phyloP scores from a whole-genome alignment of 495 filamentous ascomycete genomes.

The Aspergillus saccharolyticus region DNA sequence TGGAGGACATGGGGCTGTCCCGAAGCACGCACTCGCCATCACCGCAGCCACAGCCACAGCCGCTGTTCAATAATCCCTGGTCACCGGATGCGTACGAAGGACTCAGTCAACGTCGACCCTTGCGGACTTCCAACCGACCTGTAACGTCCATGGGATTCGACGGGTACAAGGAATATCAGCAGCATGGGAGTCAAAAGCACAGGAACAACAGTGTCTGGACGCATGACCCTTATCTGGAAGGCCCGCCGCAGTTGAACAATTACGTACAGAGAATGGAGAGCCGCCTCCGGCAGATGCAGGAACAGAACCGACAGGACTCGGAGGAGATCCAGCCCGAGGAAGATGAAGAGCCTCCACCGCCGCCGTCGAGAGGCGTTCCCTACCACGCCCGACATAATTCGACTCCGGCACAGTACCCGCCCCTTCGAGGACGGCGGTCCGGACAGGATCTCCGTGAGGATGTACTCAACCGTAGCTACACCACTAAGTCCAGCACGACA shows the following conservation, averaged over 20 bases:
- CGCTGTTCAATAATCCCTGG: conserved; percentile 71
- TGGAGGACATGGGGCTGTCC: conserved; percentile 78
- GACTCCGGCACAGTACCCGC: conserved; percentile 34
- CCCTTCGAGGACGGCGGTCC: conserved; percentile 63
- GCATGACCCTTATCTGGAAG: conserved; percentile 47
- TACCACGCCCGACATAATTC: conserved; percentile 43
- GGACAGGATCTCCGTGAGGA: conserved; percentile 74
- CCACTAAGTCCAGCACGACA: conserved; percentile 81
- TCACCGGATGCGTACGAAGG: conserved; percentile 83
- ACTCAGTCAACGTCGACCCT: conserved; percentile 34
- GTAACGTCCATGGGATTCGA: conserved; percentile 69
- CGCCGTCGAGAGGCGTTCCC: conserved; percentile 56
- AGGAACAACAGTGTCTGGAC: conserved; percentile 38
- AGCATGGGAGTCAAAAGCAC: conserved; percentile 26
- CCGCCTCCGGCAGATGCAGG: conserved; percentile 66
- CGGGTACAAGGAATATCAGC: conserved; percentile 46
- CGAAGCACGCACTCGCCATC: conserved; percentile 44
- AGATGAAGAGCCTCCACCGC: conserved; percentile 53
- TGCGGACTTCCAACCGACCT: conserved; percentile 44
- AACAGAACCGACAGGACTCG: conserved; percentile 45
- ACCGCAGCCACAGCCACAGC: conserved; percentile 27
- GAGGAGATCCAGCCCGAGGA: conserved; percentile 35
- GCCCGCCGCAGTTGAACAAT: conserved; percentile 67
- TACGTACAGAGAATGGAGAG: conserved; percentile 89
- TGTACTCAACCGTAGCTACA: conserved; percentile 68